Evolutionary conservation across 176 grass and related monocot species (phyloP), one percentile per base, ranked within the genome.

Genomic region (Aegilops umbellulata): DNA sequence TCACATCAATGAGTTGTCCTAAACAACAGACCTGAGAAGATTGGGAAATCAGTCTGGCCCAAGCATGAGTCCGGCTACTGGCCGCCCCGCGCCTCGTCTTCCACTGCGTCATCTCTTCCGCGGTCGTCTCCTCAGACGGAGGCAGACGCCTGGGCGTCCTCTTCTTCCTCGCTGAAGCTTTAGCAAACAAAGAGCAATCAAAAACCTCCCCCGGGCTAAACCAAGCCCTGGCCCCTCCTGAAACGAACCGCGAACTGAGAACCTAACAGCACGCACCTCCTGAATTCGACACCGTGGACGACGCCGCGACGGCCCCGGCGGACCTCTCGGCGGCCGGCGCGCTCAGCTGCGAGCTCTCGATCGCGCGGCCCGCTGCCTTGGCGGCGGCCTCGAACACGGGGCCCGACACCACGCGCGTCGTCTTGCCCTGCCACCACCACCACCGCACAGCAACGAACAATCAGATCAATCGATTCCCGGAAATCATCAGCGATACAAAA

Each of bases 1-100:
- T 57, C 58, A 44, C 39, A 70, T 44, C 16, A 65, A 20, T 8
- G 22, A 22, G 14, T 32, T 3, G 0, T 51, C 36, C 10, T 20
- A 0, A 74, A 42, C 1, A 67, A 32, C 79, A 31, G 60, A 93
- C 91, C 91, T 78, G 57, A 1, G 85, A 38, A 74, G 79, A 90
- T 27, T 90, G 88, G 7, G 91, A 93, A 67, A 93, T 89, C 7
- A 93, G 79, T 64, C 74, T 82, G 2, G 85, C 88, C 91, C 91
- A 93, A 0, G 88, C 81, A 20, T 71, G 44, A 22, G 26, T 1
- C 34, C 58, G 81, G 20, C 6, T 71, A 25, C 6, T 26, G 1
- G 85, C 66, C 3, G 58, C 38, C 0, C 24, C 17, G 1, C 64
- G 78, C 69, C 27, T 38, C 26, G 25, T 74, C 67, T 84, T 83